Evolutionary conservation across 2,329 filamentous ascomycete species (phyloP), one percentile per base, ranked within the genome.

Genomic region (Alternaria atra): DNA sequence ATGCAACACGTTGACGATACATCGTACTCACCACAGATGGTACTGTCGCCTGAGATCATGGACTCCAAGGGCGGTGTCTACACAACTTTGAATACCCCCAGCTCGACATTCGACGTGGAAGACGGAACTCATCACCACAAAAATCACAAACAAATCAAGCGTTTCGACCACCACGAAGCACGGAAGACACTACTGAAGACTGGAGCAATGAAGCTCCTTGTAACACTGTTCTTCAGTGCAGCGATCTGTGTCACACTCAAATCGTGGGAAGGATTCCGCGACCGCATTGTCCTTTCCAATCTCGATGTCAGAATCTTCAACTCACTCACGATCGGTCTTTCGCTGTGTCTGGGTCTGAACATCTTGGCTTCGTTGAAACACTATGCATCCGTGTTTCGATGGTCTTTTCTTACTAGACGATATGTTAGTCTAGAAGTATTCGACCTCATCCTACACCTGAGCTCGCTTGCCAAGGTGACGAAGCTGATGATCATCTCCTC

Each of bases 401-500:
- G 76, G 76, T 73, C 72, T 1, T 62, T 79, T n/a, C 61, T 79
- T 20, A 71, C 73, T 0, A 67, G 66, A 34, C 68, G 72, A 29
- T 78, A 75, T 30, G 68, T 77, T 23, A 74, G 68, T 10, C 56
- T 78, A 10, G 75, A 79, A 42, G 67, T 70, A 1, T 79, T 77
- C 34, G 76, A 77, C 43, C 65, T 79, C 25, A 76, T 78, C 27
- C 65, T 77, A 6, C 72, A 75, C 7, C 51, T 75, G 1, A 66
- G 70, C 23, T 72, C 72, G 12, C 65, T 77, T 6, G 72, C 73
- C 20, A 76, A 76, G 17, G 71, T 78, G 17, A 64, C 65, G 2
- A 77, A 77, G 50, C 63, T 78, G 32, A 76, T 78, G 73, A 53
- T 77, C 17, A 71, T 76, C 7, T 76, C 74, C 0, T 57, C 73